These are phyloP conservation scores for Chaetomium cochliodes DNA, from an alignment of 495 filamentous ascomycete species.

Conservation along the genomic window DNA sequence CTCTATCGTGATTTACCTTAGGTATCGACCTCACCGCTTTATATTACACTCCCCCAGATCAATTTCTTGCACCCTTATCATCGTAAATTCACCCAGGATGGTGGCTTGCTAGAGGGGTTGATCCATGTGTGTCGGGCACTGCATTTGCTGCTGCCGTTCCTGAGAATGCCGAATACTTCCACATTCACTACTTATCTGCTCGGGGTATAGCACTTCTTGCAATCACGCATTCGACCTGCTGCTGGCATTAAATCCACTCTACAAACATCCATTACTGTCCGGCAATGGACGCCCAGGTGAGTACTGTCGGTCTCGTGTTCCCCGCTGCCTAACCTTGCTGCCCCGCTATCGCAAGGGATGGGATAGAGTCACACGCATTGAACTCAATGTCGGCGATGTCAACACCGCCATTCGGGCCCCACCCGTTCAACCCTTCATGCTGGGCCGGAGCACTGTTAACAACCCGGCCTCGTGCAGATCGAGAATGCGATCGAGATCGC, in stretches of 20 bases:
- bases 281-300: conserved; percentile 41
- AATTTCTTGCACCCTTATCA: neutral
- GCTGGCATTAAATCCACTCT: conserved; percentile 3
- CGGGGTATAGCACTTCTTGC: conserved; percentile 36
- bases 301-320: conserved; percentile 7
- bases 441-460: conserved; percentile 3
- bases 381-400: too few species aligned
- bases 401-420: too few species aligned
- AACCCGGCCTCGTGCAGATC: conserved; percentile 56
- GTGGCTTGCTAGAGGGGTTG: conserved; percentile 22
- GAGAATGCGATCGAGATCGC: conserved; percentile 91
- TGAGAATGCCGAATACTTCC: conserved; percentile 37
- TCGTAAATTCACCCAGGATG: conserved; percentile 20
- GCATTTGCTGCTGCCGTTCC: conserved; percentile 26
- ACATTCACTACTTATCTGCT: conserved; percentile 28
- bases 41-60: neutral
- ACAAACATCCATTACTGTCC: conserved; percentile 18
- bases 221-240: conserved; percentile 6
- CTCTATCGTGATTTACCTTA: neutral
- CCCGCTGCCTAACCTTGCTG: conserved; percentile 18
- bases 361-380: neutral
- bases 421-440: too few species aligned
- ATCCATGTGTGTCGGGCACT: conserved; percentile 35
- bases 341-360: conserved; percentile 20
- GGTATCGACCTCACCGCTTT: neutral